Percentiles rank a stretch among this genome's conserved stretches.
Evolutionary conservation across 2,329 filamentous ascomycete species (phyloP).

Genomic region (Fusarium aywerte): DNA sequence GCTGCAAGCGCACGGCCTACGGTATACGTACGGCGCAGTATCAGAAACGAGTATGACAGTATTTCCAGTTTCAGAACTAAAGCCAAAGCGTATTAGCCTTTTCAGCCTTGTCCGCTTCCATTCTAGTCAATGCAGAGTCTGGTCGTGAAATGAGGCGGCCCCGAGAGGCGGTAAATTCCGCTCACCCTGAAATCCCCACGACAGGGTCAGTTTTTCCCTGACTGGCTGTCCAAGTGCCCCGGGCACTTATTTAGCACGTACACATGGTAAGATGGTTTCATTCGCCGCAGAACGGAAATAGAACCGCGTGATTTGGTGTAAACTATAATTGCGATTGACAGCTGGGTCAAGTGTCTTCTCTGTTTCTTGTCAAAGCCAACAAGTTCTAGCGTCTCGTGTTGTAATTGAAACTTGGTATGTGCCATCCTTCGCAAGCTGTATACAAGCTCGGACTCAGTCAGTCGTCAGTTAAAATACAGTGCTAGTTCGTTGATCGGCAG

Average conservation of each 20-base stretch:
- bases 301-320: neutral
- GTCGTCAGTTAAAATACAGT: neutral
- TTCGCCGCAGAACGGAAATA: neutral
- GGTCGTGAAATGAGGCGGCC: neutral
- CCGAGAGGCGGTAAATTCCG: slow-evolving; percentile 7
- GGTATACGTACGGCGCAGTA: neutral
- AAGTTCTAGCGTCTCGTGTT: slow-evolving; percentile 13
- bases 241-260: neutral
- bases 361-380: slow-evolving; percentile 12
- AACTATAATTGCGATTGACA: neutral
- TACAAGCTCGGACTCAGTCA: neutral
- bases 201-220: neutral
- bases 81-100: neutral
- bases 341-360: neutral
- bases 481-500: neutral
- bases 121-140: neutral
- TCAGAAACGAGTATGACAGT: slow-evolving; percentile 1
- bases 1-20: neutral
- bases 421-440: neutral
- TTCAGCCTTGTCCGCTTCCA: neutral
- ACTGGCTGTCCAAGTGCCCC: neutral
- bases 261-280: neutral
- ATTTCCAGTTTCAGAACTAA: slow-evolving; percentile 17
- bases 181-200: neutral
- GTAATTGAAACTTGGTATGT: slow-evolving; percentile 9